These are phyloP conservation scores for Globisporangium parvum DNA, from an alignment of 352 stramenopile species.

Conservation along the genomic window DNA sequence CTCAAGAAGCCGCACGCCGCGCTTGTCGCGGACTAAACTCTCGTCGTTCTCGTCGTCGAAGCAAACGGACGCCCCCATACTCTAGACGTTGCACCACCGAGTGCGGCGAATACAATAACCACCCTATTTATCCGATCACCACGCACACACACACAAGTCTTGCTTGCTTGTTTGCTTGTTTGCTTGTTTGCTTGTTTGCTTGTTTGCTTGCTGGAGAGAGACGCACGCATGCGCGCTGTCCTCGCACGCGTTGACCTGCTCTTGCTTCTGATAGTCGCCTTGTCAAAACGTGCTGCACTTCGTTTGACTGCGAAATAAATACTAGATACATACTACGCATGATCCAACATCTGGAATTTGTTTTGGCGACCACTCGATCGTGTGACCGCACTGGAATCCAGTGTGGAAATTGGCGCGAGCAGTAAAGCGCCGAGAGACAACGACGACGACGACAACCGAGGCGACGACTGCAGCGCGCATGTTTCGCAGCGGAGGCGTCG, in stretches of 20 bases:
- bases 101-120: constrained; percentile 7
- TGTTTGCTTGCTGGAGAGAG: too few species aligned
- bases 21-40: not conserved
- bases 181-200: too few species aligned
- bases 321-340: not conserved
- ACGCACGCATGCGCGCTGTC: too few species aligned
- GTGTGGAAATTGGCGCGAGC: not conserved
- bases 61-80: not conserved
- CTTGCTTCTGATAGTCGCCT: too few species aligned
- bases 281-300: too few species aligned
- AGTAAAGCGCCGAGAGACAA: too few species aligned
- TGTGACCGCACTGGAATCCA: not conserved
- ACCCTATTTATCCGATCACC: constrained; percentile 7
- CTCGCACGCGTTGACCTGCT: too few species aligned
- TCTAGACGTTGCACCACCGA: constrained; percentile 3
- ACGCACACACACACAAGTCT: too few species aligned
- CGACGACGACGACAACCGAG: not conserved
- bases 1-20: constrained; percentile 1
- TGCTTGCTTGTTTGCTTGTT: too few species aligned
- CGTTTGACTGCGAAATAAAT: too few species aligned
- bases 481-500: constrained; percentile 1
- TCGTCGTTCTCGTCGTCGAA: not conserved
- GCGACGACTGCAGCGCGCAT: not conserved
- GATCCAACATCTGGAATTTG: too few species aligned
- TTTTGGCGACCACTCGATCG: too few species aligned